Evolutionary conservation across 148 eudicot genomes (phyloP).

Genomic region (Euryodendron excelsum): DNA sequence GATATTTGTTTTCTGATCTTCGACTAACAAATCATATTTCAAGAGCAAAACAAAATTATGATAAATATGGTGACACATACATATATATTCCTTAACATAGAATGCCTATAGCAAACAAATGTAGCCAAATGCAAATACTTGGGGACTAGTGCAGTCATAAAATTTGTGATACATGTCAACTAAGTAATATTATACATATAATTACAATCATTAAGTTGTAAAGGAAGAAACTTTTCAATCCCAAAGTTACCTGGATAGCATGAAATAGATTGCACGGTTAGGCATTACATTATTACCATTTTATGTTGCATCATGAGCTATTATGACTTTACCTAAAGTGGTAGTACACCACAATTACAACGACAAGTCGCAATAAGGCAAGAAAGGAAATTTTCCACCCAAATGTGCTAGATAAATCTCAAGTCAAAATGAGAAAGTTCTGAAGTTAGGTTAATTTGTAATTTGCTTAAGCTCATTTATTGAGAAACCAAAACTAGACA

Average conservation of each 20-base stretch:
- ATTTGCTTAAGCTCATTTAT: too few relatives aligned
- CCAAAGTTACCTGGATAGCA: neutral
- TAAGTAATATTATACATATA: neutral
- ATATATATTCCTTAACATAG: neutral
- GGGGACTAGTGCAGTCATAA: neutral
- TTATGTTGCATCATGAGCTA: neutral
- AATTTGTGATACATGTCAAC: neutral
- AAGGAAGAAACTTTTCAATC: neutral
- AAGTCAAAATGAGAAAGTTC: neutral
- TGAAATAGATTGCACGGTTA: neutral
- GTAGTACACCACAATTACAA: neutral
- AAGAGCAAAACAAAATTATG: too few relatives aligned
- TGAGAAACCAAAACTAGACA: too few relatives aligned
- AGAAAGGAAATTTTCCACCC: neutral
- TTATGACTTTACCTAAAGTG: neutral
- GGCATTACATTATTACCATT: neutral
- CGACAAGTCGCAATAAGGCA: neutral
- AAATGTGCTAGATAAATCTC: neutral
- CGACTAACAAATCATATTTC: too few relatives aligned
- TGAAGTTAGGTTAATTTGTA: too few relatives aligned
- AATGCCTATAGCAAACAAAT: neutral
- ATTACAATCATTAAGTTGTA: too few relatives aligned
- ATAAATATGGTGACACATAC: too few relatives aligned
- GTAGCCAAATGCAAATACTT: neutral
- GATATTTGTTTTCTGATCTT: too few relatives aligned